Base-by-base conservation (phyloP, 2,329 filamentous ascomycete genomes). In the Rugonectria rugulosa region DNA sequence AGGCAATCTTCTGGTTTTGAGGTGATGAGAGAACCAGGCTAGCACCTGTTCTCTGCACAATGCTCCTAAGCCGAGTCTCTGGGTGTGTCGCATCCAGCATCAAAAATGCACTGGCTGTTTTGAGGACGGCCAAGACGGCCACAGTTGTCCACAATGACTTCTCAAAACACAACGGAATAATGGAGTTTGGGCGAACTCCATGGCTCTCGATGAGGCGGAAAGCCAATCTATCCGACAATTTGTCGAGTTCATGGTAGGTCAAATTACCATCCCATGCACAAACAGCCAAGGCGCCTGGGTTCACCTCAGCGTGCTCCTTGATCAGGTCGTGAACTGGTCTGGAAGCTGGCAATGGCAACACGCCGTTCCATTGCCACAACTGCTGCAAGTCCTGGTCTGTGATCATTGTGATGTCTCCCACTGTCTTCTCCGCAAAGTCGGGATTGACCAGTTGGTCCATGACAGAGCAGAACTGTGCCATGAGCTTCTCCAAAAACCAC, bases 191-290 rank as follows among this genome's bases (percentile, higher is more conserved):
- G 3, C 15, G 6, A 8, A 32, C 29, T 32, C 29, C 29, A 32
- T 14, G 5, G n/a, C n/a, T 14, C 29, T 32, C 7, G n/a, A 32
- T 32, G n/a, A 66, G 51, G 11, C 44, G 19, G 11, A 9, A 12
- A 3, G 55, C 55, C 6, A 66, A 15, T 1, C 3, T 7, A 4
- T n/a, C 42, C 1, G 63, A 15, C 3, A 53, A 12, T 1, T 8
- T 14, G 10, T 59, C 43, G 6, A 66, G 44, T 6, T 62, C 41
- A 1, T 8, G 11, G 20, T 64, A 71, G 0, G 65, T 67, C 4
- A 68, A 40, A 1, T 60, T n/a, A 3, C 62, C 64, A 32, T 71
- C 66, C 64, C 67, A 71, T 1, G 68, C 58, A 17, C 23, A 47
- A 1, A 69, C 37, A 1, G 67, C 68, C 38, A 55, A 4, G 37